Evolutionary conservation across 805 yeast species (phyloP).

Genomic region (Candida bentonensis): DNA sequence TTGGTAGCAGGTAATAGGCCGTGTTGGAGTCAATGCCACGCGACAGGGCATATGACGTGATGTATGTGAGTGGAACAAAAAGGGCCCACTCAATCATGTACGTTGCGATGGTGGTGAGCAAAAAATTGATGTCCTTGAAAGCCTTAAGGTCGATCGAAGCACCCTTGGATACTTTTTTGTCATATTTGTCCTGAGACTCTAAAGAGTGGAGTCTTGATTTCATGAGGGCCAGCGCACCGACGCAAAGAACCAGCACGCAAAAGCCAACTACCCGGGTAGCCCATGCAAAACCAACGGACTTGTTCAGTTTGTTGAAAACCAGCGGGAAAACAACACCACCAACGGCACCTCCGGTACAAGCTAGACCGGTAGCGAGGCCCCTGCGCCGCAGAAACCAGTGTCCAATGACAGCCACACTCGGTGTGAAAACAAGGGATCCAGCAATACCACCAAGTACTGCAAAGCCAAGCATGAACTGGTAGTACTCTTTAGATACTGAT

Average conservation of each 20-base stretch:
- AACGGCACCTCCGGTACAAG: slow-evolving; percentile 51
- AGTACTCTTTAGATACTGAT: slow-evolving; percentile 35
- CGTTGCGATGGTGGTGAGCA: slow-evolving; percentile 17
- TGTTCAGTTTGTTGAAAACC: slow-evolving; percentile 31
- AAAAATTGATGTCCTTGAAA: slow-evolving; percentile 17
- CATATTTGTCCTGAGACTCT: slow-evolving; percentile 3
- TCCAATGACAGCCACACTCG: slow-evolving; percentile 39
- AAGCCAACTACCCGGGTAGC: slow-evolving; percentile 37
- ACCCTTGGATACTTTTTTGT: slow-evolving; percentile 11
- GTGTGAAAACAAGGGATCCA: slow-evolving; percentile 31
- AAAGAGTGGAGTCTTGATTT: slow-evolving; percentile 22
- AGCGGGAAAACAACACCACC: slow-evolving; percentile 55
- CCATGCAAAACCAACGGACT: slow-evolving; percentile 44
- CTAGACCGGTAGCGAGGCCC: slow-evolving; percentile 47
- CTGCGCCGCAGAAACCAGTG: slow-evolving; percentile 49
- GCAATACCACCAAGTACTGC: slow-evolving; percentile 37
- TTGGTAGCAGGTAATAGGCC: slow-evolving; percentile 30
- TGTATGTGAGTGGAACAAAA: slow-evolving; percentile 37
- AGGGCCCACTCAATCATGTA: slow-evolving; percentile 36
- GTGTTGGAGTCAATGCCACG: slow-evolving; percentile 25
- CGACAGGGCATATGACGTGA: slow-evolving; percentile 41
- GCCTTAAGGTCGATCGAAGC: slow-evolving; percentile 18
- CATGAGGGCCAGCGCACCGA: slow-evolving; percentile 22
- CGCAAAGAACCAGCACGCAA: slow-evolving; percentile 14
- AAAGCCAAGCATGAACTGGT: slow-evolving; percentile 46